Conservation (phyloP, 371 early-diverging fungal species). For the Zancudomyces culisetae region DNA sequence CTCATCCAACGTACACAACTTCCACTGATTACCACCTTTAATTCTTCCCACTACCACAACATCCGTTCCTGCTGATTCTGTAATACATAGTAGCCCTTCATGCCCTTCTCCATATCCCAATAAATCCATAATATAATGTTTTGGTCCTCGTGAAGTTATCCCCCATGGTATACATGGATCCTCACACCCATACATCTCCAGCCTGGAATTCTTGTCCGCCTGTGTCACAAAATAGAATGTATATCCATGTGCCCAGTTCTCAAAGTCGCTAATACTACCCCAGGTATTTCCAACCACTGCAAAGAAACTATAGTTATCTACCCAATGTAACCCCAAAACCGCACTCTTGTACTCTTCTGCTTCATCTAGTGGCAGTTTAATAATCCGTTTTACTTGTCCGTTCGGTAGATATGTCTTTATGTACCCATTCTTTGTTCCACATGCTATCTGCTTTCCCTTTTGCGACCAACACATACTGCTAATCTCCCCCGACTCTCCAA, state of each 20-base stretch:
- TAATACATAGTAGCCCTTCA: background rate
- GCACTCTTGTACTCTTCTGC: slow-evolving; percentile 4
- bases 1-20: background rate
- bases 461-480: slow-evolving; percentile 22
- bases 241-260: slow-evolving; percentile 5
- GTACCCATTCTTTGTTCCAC: slow-evolving; percentile 7
- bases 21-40: background rate
- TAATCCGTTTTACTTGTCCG: slow-evolving; percentile 14
- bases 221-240: slow-evolving; percentile 15
- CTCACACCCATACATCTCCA: slow-evolving; percentile 11
- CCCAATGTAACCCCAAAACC: slow-evolving; percentile 17
- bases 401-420: slow-evolving; percentile 12
- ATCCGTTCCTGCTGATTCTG: slow-evolving; percentile 4
- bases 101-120: background rate
- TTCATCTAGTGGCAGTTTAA: slow-evolving; percentile 10
- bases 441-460: slow-evolving; percentile 25
- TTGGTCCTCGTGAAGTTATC: background rate
- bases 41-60: background rate
- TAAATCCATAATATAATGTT: background rate
- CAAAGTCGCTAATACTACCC: background rate
- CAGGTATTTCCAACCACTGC: slow-evolving; percentile 11
- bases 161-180: slow-evolving; percentile 20
- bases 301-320: slow-evolving; percentile 17
- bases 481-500: background rate
- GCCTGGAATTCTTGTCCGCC: slow-evolving; percentile 9